Base-by-base conservation (phyloP, 1,284 basidiomycete genomes). In the Macrocystidia cucumis region DNA sequence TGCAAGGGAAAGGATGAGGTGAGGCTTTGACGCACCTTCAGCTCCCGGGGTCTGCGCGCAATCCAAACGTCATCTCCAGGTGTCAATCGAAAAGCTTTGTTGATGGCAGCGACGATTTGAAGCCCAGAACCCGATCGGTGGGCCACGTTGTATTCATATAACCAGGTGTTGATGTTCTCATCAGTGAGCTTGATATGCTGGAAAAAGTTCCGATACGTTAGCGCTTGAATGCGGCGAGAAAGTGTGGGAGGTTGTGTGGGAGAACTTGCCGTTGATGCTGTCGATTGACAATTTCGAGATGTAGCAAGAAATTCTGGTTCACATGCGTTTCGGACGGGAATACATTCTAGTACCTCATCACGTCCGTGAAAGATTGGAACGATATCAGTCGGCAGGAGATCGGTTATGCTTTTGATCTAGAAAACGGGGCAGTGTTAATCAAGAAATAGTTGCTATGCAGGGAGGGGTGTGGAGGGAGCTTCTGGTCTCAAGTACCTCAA, bases 401-500 rank as follows among this genome's bases (percentile, higher is more conserved):
- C 46, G 17, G 67, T 72, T 42, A 80, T 56, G 42, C 78, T 67
- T 42, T 52, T 45, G 32, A 79, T 72, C 76, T 80, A 45, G 32
- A 46, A 41, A 18, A 27, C 37, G 18, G 38, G 19, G 34, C 28
- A 32, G 9, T 7, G 25, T 13, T 25, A 37, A 23, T 14, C 19
- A 32, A 34, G 16, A 14, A n/a, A n/a, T n/a, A n/a, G n/a, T n/a
- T n/a, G n/a, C n/a, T n/a, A n/a, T n/a, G n/a, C n/a, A n/a, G n/a
- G n/a, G n/a, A n/a, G n/a, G n/a, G n/a, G n/a, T n/a, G n/a, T n/a
- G n/a, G n/a, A n/a, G n/a, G n/a, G n/a, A n/a, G n/a, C n/a, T n/a
- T n/a, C 17, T 19, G 22, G 22, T 22, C 30, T 29, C 23, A 30
- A 49, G 34, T 37, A 90, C 88, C 76, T 91, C 78, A 45, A 93